Conservation (phyloP, 1,284 basidiomycete genomes). For the Ustilago sp. region DNA sequence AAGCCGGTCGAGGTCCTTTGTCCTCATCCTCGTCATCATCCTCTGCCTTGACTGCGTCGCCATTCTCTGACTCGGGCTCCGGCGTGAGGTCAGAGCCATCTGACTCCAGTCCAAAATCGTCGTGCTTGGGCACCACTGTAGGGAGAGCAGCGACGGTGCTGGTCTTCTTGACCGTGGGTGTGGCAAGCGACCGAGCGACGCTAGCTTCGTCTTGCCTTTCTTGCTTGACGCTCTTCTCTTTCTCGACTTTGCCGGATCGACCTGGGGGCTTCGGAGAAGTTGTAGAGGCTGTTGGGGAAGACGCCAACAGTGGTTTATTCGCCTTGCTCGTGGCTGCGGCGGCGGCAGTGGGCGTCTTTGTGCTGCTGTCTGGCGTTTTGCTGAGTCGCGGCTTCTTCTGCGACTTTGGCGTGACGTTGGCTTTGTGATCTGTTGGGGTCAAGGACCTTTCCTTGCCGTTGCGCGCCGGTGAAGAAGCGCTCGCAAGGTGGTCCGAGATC, state of each 20-base stretch:
- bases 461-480: constrained; percentile 30
- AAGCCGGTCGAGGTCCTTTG: constrained; percentile 21
- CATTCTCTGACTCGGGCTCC: constrained; percentile 47
- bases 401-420: constrained; percentile 25
- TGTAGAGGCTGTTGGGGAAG: constrained; percentile 1
- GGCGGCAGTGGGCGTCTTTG: constrained; percentile 1
- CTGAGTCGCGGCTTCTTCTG: constrained; percentile 27
- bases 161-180: constrained; percentile 17
- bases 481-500: constrained; percentile 42
- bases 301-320: neutral
- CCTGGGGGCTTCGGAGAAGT: constrained; percentile 9
- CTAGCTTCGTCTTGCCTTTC: constrained; percentile 29
- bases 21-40: constrained; percentile 43
- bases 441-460: constrained; percentile 42
- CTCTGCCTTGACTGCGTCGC: constrained; percentile 18
- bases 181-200: constrained; percentile 18
- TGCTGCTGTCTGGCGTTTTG: constrained; percentile 10
- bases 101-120: constrained; percentile 35
- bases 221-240: constrained; percentile 20
- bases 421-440: constrained; percentile 36
- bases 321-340: constrained; percentile 4
- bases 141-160: constrained; percentile 6
- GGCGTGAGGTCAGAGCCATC: constrained; percentile 51
- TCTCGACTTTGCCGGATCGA: constrained; percentile 10
- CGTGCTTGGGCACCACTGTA: neutral